Conservation (phyloP, 164 flowering plant genomes). For the Piper betle region DNA sequence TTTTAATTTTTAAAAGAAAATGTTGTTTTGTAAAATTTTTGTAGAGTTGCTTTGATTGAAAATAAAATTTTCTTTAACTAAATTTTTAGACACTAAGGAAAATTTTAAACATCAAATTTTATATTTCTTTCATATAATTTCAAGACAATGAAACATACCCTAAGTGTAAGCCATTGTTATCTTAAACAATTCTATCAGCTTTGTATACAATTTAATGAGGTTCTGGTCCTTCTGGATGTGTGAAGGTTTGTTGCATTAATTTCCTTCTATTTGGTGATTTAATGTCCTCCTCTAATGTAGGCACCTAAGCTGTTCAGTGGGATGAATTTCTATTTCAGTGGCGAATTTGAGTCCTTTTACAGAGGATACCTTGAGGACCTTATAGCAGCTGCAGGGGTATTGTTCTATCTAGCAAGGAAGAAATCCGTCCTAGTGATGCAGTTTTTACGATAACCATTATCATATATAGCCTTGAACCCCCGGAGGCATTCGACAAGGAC, state of each 20-base stretch:
- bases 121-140: too few species aligned
- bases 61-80: too few species aligned
- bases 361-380: constrained; percentile 28
- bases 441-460: constrained; percentile 13
- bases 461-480: constrained; percentile 28
- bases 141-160: too few species aligned
- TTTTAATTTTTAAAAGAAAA: too few species aligned
- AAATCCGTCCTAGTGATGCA: neutral
- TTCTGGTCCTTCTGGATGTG: neutral
- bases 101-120: too few species aligned
- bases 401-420: constrained; percentile 12
- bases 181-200: neutral
- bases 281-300: constrained; percentile 18
- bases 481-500: constrained; percentile 5
- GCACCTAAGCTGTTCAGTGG: constrained; percentile 40
- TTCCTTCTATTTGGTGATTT: neutral
- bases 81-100: too few species aligned
- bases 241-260: neutral
- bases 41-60: too few species aligned
- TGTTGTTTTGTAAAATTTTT: too few species aligned
- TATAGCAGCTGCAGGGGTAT: constrained; percentile 35
- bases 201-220: too few species aligned
- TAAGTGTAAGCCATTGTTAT: neutral
- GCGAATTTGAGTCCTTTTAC: constrained; percentile 29
- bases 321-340: constrained; percentile 30